phyloP scores from a whole-genome alignment of 1,284 basidiomycete species.

The Pseudozyma thailandica region DNA sequence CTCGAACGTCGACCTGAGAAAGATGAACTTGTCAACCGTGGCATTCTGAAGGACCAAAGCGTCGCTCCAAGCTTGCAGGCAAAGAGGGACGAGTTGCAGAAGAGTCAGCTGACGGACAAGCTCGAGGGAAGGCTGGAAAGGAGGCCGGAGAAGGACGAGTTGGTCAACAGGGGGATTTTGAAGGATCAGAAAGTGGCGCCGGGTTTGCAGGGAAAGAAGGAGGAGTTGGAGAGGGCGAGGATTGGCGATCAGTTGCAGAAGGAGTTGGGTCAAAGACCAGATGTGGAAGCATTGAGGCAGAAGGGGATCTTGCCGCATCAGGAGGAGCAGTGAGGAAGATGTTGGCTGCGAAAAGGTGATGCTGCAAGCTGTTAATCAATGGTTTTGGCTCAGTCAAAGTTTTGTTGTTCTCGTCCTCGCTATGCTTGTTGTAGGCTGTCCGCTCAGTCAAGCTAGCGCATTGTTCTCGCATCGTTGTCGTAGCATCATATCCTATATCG shows the following conservation, averaged over 20 bases:
- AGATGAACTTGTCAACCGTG: constrained; percentile 49
- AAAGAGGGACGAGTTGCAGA: constrained; percentile 73
- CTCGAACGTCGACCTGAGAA: constrained; percentile 55
- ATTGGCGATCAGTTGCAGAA: constrained; percentile 74
- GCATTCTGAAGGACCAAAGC: constrained; percentile 72
- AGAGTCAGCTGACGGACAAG: constrained; percentile 46
- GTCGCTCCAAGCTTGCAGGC: constrained; percentile 79
- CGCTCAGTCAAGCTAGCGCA: too few relatives aligned
- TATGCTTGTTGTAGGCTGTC: too few relatives aligned
- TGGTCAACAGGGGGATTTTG: constrained; percentile 53
- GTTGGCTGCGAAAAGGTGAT: neutral
- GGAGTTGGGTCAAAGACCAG: constrained; percentile 75
- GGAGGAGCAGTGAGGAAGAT: constrained; percentile 14
- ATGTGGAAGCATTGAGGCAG: constrained; percentile 77
- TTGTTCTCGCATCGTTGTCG: too few relatives aligned
- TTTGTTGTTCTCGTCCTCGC: neutral
- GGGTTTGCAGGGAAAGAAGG: constrained; percentile 75
- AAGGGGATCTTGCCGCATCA: constrained; percentile 74
- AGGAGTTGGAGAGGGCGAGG: constrained; percentile 70
- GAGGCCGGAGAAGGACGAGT: constrained; percentile 54
- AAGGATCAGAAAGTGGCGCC: constrained; percentile 76
- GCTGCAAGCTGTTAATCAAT: neutral
- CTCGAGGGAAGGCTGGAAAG: constrained; percentile 50
- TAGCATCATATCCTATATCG: too few relatives aligned
- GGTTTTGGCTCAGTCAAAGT: neutral